Percentiles rank a stretch among this genome's conserved stretches.
Conservation (phyloP, 2,329 filamentous ascomycete genomes). For the Pseudocercospora musae region DNA sequence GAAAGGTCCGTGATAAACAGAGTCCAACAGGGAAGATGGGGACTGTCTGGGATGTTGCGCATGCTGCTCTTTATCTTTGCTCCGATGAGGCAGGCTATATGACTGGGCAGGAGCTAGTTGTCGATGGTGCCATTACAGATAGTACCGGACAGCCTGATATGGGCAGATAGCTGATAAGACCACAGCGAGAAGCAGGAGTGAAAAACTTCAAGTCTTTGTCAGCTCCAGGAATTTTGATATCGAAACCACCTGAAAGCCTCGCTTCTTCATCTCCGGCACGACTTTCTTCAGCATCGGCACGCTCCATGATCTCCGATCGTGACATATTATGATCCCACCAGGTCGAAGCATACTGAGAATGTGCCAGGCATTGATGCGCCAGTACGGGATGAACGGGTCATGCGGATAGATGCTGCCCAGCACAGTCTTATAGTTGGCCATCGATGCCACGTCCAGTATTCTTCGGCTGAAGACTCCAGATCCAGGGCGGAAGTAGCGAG, state of each 20-base stretch:
- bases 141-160: conserved; percentile 23
- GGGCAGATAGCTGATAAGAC: background rate
- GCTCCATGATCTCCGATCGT: conserved; percentile 82
- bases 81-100: conserved; percentile 60
- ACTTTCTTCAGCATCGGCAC: conserved; percentile 71
- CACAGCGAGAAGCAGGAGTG: background rate
- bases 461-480: conserved; percentile 74
- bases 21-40: conserved; percentile 60
- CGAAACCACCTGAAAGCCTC: conserved; percentile 69
- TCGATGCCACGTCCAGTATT: conserved; percentile 61
- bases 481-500: conserved; percentile 72
- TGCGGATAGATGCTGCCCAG: conserved; percentile 85
- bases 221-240: conserved; percentile 61
- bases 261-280: conserved; percentile 65
- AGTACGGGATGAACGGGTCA: conserved; percentile 76
- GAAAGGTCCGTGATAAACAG: conserved; percentile 52
- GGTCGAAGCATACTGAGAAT: conserved; percentile 74
- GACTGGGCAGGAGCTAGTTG: conserved; percentile 53
- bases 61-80: conserved; percentile 56
- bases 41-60: conserved; percentile 58
- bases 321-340: conserved; percentile 79
- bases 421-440: conserved; percentile 68
- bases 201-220: conserved; percentile 16
- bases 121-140: conserved; percentile 30
- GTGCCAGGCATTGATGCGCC: conserved; percentile 70